phyloP scores from a whole-genome alignment of 169 alveolate species.

The Plasmodium fragile region DNA sequence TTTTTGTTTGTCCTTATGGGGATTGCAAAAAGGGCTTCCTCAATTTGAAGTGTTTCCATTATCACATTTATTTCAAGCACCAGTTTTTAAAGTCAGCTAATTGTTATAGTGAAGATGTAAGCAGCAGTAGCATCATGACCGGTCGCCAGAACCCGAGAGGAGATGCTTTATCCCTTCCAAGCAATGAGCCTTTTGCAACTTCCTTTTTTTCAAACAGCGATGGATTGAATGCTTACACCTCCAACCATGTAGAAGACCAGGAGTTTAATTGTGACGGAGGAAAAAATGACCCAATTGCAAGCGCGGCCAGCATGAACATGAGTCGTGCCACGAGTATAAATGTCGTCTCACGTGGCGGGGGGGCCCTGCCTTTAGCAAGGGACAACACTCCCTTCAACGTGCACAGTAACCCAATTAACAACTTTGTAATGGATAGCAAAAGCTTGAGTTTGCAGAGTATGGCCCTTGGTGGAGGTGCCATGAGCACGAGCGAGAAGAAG shows the following conservation, averaged over 20 bases:
- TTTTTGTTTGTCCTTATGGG: slow-evolving; percentile 41
- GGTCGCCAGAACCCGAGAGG: background rate
- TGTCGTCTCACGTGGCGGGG: background rate
- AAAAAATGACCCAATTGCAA: background rate
- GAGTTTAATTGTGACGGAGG: background rate
- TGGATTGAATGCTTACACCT: background rate
- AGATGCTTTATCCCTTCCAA: background rate
- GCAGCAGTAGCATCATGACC: background rate
- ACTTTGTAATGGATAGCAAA: background rate
- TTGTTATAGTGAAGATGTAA: background rate
- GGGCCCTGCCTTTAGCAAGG: background rate
- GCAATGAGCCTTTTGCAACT: background rate
- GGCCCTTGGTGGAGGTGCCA: background rate
- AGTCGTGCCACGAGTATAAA: background rate
- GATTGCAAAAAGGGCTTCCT: slow-evolving; percentile 53
- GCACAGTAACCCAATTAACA: background rate
- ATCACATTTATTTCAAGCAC: slow-evolving; percentile 56
- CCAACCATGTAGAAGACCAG: background rate
- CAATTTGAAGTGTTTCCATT: slow-evolving; percentile 26
- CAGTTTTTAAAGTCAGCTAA: slow-evolving; percentile 19
- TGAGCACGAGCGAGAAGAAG: background rate
- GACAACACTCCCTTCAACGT: background rate
- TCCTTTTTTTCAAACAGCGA: background rate
- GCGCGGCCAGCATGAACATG: background rate
- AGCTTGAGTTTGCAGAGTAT: background rate